Percentiles rank a stretch among this genome's conserved stretches.
These are phyloP conservation scores for Pichia sp. DNA, from an alignment of 1,139 yeast species.

Conservation along the genomic window DNA sequence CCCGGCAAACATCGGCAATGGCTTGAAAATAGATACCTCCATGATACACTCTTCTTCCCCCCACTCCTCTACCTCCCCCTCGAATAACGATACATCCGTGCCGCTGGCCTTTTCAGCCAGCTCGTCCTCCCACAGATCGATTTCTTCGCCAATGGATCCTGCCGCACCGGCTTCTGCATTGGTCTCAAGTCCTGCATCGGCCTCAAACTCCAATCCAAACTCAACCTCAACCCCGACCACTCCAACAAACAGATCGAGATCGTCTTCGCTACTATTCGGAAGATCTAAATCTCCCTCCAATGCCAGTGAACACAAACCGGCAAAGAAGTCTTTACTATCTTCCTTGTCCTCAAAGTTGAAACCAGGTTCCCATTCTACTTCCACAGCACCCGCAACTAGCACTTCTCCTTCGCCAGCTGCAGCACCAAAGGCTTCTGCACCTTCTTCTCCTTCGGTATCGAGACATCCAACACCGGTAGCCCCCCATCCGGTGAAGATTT, in stretches of 20 bases:
- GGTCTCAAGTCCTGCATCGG: too few relatives aligned
- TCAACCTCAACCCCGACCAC: constrained; percentile 4
- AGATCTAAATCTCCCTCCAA: constrained; percentile 11
- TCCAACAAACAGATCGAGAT: constrained; percentile 18
- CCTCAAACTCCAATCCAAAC: constrained; percentile 5
- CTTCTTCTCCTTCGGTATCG: constrained; percentile 5
- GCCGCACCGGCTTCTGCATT: not conserved
- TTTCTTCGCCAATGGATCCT: not conserved
- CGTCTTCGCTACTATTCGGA: constrained; percentile 18
- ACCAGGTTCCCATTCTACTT: constrained; percentile 6
- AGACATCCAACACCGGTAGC: not conserved
- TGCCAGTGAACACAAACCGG: constrained; percentile 13
- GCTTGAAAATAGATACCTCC: constrained; percentile 11
- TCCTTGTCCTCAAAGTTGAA: constrained; percentile 51
- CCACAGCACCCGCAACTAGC: not conserved
- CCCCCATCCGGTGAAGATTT: not conserved
- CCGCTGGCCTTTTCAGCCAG: not conserved
- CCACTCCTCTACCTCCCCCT: not conserved
- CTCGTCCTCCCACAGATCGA: constrained; percentile 1
- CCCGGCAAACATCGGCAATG: not conserved
- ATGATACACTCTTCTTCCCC: constrained; percentile 3
- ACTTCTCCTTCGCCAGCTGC: constrained; percentile 1
- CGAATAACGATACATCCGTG: not conserved
- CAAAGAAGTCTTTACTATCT: constrained; percentile 32
- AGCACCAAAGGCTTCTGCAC: not conserved